Evolutionary conservation across 169 alveolate species (phyloP).

Genomic region (Prorocentrum cordatum): DNA sequence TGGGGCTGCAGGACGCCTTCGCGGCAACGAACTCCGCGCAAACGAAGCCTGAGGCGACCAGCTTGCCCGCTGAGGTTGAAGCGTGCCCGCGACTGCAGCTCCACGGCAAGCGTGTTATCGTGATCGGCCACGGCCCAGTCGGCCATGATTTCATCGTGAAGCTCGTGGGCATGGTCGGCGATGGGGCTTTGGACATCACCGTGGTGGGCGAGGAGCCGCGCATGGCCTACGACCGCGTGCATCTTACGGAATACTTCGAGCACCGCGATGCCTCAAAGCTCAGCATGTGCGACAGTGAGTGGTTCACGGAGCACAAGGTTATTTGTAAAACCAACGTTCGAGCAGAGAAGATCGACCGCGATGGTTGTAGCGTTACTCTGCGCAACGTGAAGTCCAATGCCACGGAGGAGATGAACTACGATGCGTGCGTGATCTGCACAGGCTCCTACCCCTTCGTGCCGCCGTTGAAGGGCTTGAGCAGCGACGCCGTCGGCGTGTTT

Average conservation of each 20-base stretch:
- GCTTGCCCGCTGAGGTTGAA: too few relatives aligned
- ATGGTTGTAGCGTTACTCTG: background rate
- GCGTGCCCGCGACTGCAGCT: background rate
- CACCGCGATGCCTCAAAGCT: background rate
- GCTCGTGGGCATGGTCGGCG: background rate
- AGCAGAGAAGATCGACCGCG: background rate
- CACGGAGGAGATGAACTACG: background rate
- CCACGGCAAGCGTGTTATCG: background rate
- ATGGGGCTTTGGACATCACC: background rate
- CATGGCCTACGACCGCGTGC: background rate
- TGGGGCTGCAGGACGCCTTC: background rate
- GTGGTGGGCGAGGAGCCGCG: constrained; percentile 1
- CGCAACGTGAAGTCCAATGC: background rate
- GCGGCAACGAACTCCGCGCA: background rate
- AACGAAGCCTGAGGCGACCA: background rate
- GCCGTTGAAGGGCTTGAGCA: constrained; percentile 1
- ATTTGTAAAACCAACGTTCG: background rate
- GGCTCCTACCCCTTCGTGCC: constrained; percentile 62
- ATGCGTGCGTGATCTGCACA: constrained; percentile 41
- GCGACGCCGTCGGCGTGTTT: constrained; percentile 17
- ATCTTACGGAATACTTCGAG: background rate
- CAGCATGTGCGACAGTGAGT: background rate
- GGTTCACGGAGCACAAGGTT: background rate
- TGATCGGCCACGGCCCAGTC: background rate
- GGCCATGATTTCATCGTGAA: background rate